Conservation (phyloP, 1,139 yeast genomes). For the Diutina scorzettiae region DNA sequence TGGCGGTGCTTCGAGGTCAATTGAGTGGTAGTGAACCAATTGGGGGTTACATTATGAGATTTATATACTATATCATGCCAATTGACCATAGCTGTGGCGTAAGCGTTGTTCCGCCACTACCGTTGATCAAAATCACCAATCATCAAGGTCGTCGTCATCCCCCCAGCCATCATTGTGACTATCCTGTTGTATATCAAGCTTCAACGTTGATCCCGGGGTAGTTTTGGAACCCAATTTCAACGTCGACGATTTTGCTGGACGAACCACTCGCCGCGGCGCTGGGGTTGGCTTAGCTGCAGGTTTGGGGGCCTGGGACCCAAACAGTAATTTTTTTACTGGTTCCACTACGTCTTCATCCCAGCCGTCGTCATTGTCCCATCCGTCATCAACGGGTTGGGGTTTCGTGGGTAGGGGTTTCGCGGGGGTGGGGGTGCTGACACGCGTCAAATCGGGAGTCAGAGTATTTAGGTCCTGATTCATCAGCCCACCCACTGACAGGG, state of each 20-base stretch:
- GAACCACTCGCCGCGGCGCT: background rate
- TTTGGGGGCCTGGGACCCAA: background rate
- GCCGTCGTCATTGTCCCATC: conserved; percentile 8
- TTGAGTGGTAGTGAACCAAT: no score
- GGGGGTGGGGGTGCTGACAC: conserved; percentile 15
- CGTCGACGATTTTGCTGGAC: conserved; percentile 8
- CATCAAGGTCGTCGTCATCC: conserved; percentile 12
- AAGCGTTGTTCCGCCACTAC: no score
- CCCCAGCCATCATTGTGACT: conserved; percentile 23
- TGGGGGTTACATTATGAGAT: no score
- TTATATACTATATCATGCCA: no score
- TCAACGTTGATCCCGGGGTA: conserved; percentile 8
- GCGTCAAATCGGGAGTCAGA: conserved; percentile 31
- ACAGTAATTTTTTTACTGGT: conserved; percentile 8
- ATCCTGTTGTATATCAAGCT: conserved; percentile 11
- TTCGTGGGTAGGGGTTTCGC: conserved; percentile 7
- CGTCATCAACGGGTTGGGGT: conserved; percentile 3
- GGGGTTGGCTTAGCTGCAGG: background rate
- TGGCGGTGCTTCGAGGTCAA: no score
- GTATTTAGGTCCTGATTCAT: conserved; percentile 26
- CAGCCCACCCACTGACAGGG: conserved; percentile 21
- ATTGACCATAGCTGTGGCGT: no score
- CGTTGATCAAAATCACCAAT: no score
- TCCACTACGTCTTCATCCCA: conserved; percentile 9
- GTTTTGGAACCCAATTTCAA: conserved; percentile 8